Conservation (phyloP, 495 filamentous ascomycete genomes). For the Hypoxylon lenormandii region DNA sequence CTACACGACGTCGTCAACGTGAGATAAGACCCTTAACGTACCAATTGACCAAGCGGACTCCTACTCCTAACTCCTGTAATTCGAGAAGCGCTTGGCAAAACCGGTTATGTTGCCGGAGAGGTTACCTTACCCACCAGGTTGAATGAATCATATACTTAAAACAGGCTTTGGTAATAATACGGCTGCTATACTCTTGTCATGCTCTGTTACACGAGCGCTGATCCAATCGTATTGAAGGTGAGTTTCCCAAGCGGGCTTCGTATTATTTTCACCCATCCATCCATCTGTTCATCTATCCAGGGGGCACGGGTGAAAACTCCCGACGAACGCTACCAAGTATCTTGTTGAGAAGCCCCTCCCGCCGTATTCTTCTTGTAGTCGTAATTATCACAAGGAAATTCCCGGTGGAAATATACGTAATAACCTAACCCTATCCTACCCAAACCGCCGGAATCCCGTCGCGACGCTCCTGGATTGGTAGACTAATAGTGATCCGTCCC, state of each 20-base stretch:
- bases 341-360: too few species aligned
- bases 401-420: conserved; percentile 7
- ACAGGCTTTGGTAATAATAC: background rate
- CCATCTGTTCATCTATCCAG: too few species aligned
- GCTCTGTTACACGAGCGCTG: background rate
- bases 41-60: too few species aligned
- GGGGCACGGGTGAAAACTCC: too few species aligned
- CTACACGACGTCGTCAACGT: too few species aligned
- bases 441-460: conserved; percentile 3
- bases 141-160: background rate
- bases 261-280: too few species aligned
- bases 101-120: background rate
- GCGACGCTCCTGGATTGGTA: background rate
- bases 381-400: background rate
- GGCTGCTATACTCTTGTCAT: background rate
- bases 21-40: too few species aligned
- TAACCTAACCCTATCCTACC: conserved; percentile 11
- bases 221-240: too few species aligned
- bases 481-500: conserved; percentile 17
- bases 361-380: background rate
- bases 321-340: too few species aligned
- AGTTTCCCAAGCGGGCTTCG: too few species aligned
- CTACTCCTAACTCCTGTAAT: background rate
- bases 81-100: background rate
- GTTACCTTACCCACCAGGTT: conserved; percentile 2